Base-by-base conservation (phyloP, 768 basidiomycete genomes). In the Lactarius evosmus region DNA sequence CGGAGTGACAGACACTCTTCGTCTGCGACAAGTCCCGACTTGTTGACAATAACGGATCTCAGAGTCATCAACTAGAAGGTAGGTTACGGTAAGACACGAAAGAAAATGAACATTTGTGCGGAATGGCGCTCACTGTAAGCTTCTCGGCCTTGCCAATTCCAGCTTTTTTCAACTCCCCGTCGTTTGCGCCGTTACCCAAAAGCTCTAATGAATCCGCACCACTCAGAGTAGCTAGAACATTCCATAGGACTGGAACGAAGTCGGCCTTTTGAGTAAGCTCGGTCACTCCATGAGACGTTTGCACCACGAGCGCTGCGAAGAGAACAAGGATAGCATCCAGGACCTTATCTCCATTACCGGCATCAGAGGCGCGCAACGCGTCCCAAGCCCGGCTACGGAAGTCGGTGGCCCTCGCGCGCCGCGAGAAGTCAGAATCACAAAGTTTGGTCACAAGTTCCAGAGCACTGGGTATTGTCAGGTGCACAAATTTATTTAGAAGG, bases 381-480 rank as follows among this genome's bases (percentile, higher is more conserved):
- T 87, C 83, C 89, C 89, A 94, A 2, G 88, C 85, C 41, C 80
- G 82, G 16, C 76, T 74, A 30, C 86, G 79, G 63, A 92, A 90
- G 69, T 93, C 91, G 0, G 89, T 83, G 0, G 87, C 84, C 67
- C 86, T 89, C 3, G 90, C 89, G 68, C 88, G 88, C 4, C 91
- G 84, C n/a, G 83, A 78, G 69, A 93, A 94, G 12, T 91, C 89
- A 1, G 74, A 59, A 66, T 90, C 86, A 61, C 87, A 88, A 12
- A 93, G 74, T 70, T 93, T 91, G 16, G 78, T 84, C 3, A 86
- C 82, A 14, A 94, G 84, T 72, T 94, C 91, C 29, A 90, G 73
- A 3, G 89, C 91, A 72, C 91, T 93, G 56, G 2, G 33, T 17
- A n/a, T 33, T 25, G 33, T 65, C 27, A 51, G 52, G 22, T 34